phyloP scores from a whole-genome alignment of 495 filamentous ascomycete species.

The Saxophila tyrrhenica region DNA sequence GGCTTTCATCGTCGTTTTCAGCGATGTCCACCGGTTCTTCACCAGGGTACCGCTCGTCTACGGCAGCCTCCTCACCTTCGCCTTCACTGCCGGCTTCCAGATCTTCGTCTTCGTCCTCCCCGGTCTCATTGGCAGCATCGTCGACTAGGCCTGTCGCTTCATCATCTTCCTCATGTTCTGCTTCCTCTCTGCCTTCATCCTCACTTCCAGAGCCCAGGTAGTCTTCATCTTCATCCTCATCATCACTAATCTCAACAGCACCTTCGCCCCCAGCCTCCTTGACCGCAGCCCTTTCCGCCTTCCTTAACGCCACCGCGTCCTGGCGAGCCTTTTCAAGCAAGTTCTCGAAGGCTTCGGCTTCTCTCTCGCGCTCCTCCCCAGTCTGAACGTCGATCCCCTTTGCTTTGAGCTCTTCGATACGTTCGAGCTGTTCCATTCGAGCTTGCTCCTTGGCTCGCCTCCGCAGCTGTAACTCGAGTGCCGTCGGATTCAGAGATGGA shows the following conservation, averaged over 20 bases:
- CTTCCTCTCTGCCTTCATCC: conserved; percentile 35
- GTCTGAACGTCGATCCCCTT: conserved; percentile 78
- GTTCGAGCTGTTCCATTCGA: conserved; percentile 61
- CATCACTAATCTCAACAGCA: conserved; percentile 45
- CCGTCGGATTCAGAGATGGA: conserved; percentile 50
- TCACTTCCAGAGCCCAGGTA: conserved; percentile 45
- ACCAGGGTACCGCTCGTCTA: conserved; percentile 22
- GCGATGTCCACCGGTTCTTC: conserved; percentile 6
- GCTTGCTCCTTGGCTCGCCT: conserved; percentile 71
- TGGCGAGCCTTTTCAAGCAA: conserved; percentile 71
- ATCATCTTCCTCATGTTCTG: conserved; percentile 17
- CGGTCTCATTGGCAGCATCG: conserved; percentile 26
- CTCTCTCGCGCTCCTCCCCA: conserved; percentile 69
- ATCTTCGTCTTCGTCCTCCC: conserved; percentile 29
- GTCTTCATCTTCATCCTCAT: conserved; percentile 53
- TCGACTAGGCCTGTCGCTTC: conserved; percentile 39
- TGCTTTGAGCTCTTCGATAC: conserved; percentile 60
- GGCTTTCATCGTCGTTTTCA: not conserved
- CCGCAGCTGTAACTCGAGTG: conserved; percentile 57
- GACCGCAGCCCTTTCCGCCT: conserved; percentile 58
- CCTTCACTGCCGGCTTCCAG: conserved; percentile 34
- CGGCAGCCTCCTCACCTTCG: conserved; percentile 24
- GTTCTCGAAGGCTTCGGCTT: conserved; percentile 73
- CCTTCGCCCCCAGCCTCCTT: conserved; percentile 48
- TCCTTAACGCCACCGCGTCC: conserved; percentile 69